Evolutionary conservation across 352 stramenopile species (phyloP).

Genomic region (Paralagenidium karlingii): DNA sequence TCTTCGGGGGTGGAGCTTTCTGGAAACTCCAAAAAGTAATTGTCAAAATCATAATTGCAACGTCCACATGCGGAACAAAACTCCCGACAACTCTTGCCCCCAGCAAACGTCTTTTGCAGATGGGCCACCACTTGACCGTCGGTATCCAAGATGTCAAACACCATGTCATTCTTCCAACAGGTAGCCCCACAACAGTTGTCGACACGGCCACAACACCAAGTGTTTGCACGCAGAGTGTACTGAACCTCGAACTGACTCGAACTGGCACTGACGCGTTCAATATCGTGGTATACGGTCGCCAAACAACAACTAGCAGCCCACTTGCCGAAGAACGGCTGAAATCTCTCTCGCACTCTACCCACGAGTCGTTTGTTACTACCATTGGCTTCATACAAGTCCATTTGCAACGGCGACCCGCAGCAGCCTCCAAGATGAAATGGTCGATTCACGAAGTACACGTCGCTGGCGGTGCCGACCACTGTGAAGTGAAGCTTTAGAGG

Average conservation of each 20-base stretch:
- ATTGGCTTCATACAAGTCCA: slow-evolving; percentile 23
- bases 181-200: slow-evolving; percentile 59
- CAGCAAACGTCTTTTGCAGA: slow-evolving; percentile 42
- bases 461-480: slow-evolving; percentile 15
- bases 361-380: slow-evolving; percentile 13
- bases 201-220: slow-evolving; percentile 37
- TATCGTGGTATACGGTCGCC: slow-evolving; percentile 44
- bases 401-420: slow-evolving; percentile 27
- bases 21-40: slow-evolving; percentile 51
- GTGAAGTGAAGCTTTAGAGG: slow-evolving; percentile 32
- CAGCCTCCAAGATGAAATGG: slow-evolving; percentile 21
- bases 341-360: slow-evolving; percentile 35
- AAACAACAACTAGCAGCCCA: slow-evolving; percentile 29
- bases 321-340: slow-evolving; percentile 27
- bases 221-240: slow-evolving; percentile 37
- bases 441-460: slow-evolving; percentile 35
- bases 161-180: slow-evolving; percentile 43
- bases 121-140: slow-evolving; percentile 34
- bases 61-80: slow-evolving; percentile 16
- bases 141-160: slow-evolving; percentile 50
- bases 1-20: slow-evolving; percentile 33
- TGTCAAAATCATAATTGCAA: slow-evolving; percentile 25
- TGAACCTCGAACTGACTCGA: slow-evolving; percentile 36
- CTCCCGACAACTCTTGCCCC: slow-evolving; percentile 4
- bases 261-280: slow-evolving; percentile 24